Conservation (phyloP, 176 grass and related monocot genomes). For the Triticum monococcum region DNA sequence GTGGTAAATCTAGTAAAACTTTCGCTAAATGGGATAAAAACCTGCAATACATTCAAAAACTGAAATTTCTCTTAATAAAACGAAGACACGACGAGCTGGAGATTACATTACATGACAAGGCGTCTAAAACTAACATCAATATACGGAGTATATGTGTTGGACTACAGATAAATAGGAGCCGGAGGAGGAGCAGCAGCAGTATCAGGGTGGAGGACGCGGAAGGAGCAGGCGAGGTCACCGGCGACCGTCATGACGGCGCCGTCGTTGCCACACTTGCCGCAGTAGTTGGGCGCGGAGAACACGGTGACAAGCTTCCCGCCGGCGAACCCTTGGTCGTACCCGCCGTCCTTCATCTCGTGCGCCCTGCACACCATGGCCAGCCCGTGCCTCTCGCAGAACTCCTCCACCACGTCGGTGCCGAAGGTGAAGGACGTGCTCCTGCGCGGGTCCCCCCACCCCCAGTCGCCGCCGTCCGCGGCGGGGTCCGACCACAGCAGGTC, state of each 20-base stretch:
- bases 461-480: neutral
- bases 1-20: too few species aligned
- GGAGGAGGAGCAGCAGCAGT: neutral
- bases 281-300: neutral
- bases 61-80: too few species aligned
- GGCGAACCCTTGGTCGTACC: neutral
- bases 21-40: too few species aligned
- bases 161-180: neutral
- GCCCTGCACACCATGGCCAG: neutral
- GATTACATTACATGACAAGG: too few species aligned
- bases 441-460: neutral
- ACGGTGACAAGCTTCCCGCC: neutral
- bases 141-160: too few species aligned
- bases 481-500: neutral
- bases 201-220: neutral
- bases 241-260: neutral
- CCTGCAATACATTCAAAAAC: too few species aligned
- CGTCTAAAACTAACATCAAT: too few species aligned
- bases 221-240: neutral
- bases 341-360: neutral
- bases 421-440: neutral
- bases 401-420: neutral
- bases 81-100: too few species aligned
- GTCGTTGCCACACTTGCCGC: neutral
- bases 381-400: neutral